Percentiles rank a stretch among this genome's conserved stretches.
Conservation (phyloP, 768 basidiomycete genomes). For the Pisolithus marmoratus region DNA sequence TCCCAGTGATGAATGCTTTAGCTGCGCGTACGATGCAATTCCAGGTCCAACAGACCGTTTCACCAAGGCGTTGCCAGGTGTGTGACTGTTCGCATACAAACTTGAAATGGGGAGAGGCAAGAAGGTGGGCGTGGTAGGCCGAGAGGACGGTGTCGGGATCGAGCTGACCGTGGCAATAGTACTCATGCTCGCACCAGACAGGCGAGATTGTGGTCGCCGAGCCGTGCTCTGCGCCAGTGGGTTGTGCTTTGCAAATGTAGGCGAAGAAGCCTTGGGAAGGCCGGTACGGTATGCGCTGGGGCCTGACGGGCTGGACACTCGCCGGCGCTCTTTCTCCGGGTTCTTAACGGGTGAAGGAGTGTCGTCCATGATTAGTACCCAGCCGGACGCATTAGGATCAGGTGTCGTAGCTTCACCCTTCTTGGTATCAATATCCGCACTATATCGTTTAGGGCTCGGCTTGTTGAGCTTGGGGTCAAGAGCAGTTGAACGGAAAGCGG, state of each 20-base stretch:
- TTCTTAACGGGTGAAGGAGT: conserved; percentile 65
- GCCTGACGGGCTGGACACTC: conserved; percentile 57
- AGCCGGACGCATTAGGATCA: conserved; percentile 63
- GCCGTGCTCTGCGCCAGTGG: conserved; percentile 38
- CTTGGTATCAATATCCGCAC: conserved; percentile 38
- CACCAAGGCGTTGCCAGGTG: conserved; percentile 34
- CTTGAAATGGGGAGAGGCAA: conserved; percentile 61
- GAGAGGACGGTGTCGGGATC: conserved; percentile 60
- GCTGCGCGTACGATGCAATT: conserved; percentile 35
- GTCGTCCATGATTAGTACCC: conserved; percentile 89
- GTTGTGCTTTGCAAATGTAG: conserved; percentile 38
- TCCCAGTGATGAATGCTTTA: conserved; percentile 63
- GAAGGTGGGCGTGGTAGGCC: conserved; percentile 73
- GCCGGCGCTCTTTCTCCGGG: conserved; percentile 49
- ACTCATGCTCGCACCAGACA: conserved; percentile 56
- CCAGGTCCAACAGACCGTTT: conserved; percentile 58
- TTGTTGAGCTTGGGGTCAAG: conserved; percentile 19
- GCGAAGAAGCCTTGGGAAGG: conserved; percentile 41
- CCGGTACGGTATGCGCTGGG: conserved; percentile 48
- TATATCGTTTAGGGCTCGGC: conserved; percentile 34
- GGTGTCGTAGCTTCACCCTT: conserved; percentile 36
- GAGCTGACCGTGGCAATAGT: conserved; percentile 54
- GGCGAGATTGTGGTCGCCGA: conserved; percentile 66
- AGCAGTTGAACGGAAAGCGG: conserved; percentile 11
- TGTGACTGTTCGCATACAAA: conserved; percentile 35